Conservation (phyloP, 345 rosid species). For the Psidium friedrichsthalianum region DNA sequence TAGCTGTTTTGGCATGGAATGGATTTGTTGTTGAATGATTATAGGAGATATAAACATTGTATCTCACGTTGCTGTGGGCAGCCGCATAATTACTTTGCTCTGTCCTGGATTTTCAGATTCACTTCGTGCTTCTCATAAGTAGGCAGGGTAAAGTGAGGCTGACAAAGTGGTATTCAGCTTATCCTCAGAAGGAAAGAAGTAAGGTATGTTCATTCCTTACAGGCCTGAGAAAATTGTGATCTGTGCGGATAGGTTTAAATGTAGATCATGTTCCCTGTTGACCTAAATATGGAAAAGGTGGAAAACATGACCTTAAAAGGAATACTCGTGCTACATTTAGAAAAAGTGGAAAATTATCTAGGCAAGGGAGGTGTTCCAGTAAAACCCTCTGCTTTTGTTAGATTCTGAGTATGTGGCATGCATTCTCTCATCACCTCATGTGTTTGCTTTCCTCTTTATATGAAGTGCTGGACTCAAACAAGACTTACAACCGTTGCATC, state of each 20-base stretch:
- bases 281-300: neutral
- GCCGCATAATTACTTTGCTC: neutral
- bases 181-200: constrained; percentile 83
- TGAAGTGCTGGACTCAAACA: neutral
- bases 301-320: neutral
- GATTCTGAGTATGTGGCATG: neutral
- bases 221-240: neutral
- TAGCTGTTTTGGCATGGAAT: neutral
- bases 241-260: neutral
- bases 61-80: neutral
- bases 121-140: constrained; percentile 86
- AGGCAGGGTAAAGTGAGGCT: constrained; percentile 97
- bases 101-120: constrained; percentile 34
- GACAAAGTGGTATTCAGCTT: constrained; percentile 97
- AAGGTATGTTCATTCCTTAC: constrained; percentile 28
- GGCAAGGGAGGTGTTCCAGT: neutral
- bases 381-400: neutral
- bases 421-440: neutral
- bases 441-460: neutral
- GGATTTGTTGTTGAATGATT: neutral
- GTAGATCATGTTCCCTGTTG: neutral
- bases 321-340: neutral
- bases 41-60: neutral
- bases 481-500: neutral
- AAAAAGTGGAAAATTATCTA: neutral